Conservation (phyloP, 495 filamentous ascomycete genomes). For the Aspergillus steynii region DNA sequence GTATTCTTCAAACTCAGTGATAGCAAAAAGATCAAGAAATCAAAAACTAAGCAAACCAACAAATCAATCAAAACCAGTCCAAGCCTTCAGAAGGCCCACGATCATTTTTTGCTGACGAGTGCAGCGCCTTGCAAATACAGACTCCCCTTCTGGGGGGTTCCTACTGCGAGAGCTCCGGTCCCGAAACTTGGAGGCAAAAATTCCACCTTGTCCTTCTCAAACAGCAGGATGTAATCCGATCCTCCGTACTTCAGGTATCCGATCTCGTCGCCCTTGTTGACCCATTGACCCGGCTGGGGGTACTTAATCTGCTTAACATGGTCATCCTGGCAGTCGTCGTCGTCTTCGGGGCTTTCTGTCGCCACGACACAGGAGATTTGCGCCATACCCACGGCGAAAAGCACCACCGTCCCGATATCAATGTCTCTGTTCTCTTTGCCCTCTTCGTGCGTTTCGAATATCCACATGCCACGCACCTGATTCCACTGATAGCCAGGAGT, state of each 20-base stretch:
- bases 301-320: background rate
- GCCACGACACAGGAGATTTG: background rate
- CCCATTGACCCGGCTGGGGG: background rate
- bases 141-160: background rate
- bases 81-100: too few species aligned
- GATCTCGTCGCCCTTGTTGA: constrained; percentile 2
- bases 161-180: too few species aligned
- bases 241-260: constrained; percentile 4
- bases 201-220: background rate
- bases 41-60: too few species aligned
- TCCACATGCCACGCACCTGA: constrained; percentile 3
- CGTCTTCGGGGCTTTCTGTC: background rate
- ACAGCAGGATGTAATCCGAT: constrained; percentile 3
- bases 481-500: constrained; percentile 6
- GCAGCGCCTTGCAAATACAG: constrained; percentile 1
- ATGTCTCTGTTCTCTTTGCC: constrained; percentile 1
- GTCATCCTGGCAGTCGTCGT: background rate
- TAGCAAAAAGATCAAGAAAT: too few species aligned
- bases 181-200: background rate
- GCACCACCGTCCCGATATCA: background rate
- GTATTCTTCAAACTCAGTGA: too few species aligned
- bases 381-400: constrained; percentile 5
- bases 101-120: background rate
- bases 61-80: too few species aligned
- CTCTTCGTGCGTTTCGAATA: background rate